Conservation (phyloP, 2,329 filamentous ascomycete genomes). For the Tolypocladium cylindrosporum region DNA sequence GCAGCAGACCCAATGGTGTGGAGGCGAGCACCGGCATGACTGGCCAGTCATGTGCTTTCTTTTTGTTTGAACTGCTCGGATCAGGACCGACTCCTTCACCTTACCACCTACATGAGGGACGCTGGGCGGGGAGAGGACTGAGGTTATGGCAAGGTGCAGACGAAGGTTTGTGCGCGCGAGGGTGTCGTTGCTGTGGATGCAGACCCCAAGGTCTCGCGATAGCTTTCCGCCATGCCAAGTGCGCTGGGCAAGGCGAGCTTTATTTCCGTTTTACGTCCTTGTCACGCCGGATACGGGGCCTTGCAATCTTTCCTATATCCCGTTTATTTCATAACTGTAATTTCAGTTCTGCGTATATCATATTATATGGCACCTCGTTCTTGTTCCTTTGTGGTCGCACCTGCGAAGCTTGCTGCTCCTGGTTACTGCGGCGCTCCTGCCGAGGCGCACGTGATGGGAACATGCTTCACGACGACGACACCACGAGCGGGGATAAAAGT, state of each 20-base stretch:
- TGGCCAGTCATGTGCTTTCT: slow-evolving; percentile 4
- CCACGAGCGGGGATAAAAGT: not conserved
- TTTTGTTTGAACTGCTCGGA: slow-evolving; percentile 4
- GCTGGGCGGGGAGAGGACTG: not conserved
- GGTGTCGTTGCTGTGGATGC: slow-evolving; percentile 4
- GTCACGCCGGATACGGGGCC: slow-evolving; percentile 4
- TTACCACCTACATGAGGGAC: not conserved
- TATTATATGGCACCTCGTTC: too few relatives aligned
- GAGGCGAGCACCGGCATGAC: slow-evolving; percentile 1
- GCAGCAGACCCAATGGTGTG: slow-evolving; percentile 5
- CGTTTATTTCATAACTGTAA: slow-evolving; percentile 11
- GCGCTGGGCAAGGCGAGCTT: not conserved
- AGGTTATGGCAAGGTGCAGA: not conserved
- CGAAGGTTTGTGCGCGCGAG: not conserved
- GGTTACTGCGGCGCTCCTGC: not conserved
- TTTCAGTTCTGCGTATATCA: slow-evolving; percentile 5
- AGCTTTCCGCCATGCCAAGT: slow-evolving; percentile 1
- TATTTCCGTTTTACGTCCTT: not conserved
- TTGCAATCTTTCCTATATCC: slow-evolving; percentile 8
- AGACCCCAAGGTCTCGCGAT: slow-evolving; percentile 2
- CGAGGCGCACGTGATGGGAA: not conserved
- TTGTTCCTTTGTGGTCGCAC: not conserved
- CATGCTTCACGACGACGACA: not conserved
- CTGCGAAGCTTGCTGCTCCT: not conserved
- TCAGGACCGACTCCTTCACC: not conserved